Evolutionary conservation across 805 yeast species (phyloP).

Genomic region (Cephaloascus albidus): DNA sequence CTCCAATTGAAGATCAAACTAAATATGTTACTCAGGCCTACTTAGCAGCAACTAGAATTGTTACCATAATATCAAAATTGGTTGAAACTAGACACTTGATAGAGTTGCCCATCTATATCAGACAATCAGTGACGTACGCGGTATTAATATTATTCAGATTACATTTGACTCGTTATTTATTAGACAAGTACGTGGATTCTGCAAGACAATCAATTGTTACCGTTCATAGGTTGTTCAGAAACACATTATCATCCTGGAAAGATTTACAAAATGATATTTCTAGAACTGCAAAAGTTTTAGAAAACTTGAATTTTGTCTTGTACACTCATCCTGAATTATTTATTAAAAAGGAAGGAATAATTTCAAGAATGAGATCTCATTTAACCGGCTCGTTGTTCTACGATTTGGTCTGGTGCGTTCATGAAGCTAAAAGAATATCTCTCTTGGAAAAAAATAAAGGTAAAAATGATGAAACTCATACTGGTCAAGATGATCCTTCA

Average conservation of each 20-base stretch:
- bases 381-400: constrained; percentile 85
- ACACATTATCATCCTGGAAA: constrained; percentile 87
- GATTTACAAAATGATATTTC: constrained; percentile 85
- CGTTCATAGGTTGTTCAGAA: constrained; percentile 79
- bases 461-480: constrained; percentile 4
- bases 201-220: constrained; percentile 92
- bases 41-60: constrained; percentile 68
- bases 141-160: constrained; percentile 73
- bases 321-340: constrained; percentile 83
- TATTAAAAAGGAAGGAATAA: constrained; percentile 62
- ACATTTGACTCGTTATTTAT: constrained; percentile 66
- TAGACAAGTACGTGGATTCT: constrained; percentile 72
- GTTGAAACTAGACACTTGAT: constrained; percentile 61
- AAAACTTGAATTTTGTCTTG: constrained; percentile 77
- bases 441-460: constrained; percentile 19
- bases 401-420: constrained; percentile 90
- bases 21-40: constrained; percentile 78
- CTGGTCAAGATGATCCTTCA: constrained; percentile 6
- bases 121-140: constrained; percentile 79
- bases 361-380: constrained; percentile 85
- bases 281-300: constrained; percentile 84
- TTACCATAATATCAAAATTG: constrained; percentile 67
- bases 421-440: constrained; percentile 78
- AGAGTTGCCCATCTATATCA: constrained; percentile 77
- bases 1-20: constrained; percentile 80